These are phyloP conservation scores for Mortierella antarctica DNA, from an alignment of 192 early-diverging fungal species.

Conservation along the genomic window DNA sequence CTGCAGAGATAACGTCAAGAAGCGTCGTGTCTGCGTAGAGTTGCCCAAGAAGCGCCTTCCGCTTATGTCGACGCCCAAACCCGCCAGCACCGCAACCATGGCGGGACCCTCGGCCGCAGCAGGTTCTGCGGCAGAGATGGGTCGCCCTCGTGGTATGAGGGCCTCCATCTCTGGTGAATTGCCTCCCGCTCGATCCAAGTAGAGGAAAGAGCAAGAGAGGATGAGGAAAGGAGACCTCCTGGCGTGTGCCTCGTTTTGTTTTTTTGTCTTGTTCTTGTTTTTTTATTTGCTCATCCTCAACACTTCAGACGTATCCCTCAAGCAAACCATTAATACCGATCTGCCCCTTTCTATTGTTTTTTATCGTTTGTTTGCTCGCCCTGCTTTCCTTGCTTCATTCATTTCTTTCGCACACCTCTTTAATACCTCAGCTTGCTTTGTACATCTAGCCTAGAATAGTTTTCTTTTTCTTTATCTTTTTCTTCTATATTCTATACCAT, in stretches of 20 bases:
- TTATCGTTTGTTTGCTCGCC: constrained; percentile 14
- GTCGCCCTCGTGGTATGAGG: constrained; percentile 32
- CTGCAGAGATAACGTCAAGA: constrained; percentile 67
- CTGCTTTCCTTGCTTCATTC: constrained; percentile 1
- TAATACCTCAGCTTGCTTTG: constrained; percentile 5
- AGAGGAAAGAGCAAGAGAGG: constrained; percentile 10
- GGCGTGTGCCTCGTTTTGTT: not conserved
- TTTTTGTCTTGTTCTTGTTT: constrained; percentile 6
- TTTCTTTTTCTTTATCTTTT: not conserved
- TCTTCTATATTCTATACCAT: not conserved
- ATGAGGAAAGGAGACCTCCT: not conserved
- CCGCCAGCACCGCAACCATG: constrained; percentile 3
- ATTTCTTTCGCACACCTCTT: constrained; percentile 7
- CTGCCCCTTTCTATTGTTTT: constrained; percentile 6
- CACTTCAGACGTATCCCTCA: not conserved
- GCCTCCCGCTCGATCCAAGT: constrained; percentile 21
- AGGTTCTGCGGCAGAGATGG: constrained; percentile 35
- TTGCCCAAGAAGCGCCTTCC: constrained; percentile 70
- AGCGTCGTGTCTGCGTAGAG: constrained; percentile 69
- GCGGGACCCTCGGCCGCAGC: constrained; percentile 22
- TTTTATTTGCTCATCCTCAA: constrained; percentile 10
- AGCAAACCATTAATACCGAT: constrained; percentile 36
- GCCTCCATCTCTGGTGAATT: constrained; percentile 38
- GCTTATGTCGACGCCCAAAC: constrained; percentile 70
- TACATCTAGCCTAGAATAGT: constrained; percentile 30